A percentile compares a stretch with the other conserved stretches of the same genome.
phyloP scores from a whole-genome alignment of 441 rosid genomes.

The Erodium texanum region DNA sequence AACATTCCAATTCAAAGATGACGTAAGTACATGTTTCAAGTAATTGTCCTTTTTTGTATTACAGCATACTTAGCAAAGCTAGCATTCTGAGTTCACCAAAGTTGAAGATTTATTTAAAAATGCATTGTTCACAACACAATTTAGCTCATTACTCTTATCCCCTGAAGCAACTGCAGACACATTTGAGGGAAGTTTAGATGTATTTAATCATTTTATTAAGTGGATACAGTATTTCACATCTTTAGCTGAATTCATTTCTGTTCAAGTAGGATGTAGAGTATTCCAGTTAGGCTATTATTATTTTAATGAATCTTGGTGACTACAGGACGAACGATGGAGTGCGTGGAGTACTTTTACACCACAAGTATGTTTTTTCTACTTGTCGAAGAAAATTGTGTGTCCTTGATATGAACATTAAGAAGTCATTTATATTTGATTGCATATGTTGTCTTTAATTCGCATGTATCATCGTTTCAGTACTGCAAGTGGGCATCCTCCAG shows the following conservation, averaged over 20 bases:
- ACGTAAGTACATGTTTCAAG: conserved; percentile 22
- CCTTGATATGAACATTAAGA: conserved; percentile 13
- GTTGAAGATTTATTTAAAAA: background rate
- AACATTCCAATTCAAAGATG: conserved; percentile 36
- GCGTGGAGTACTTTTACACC: background rate
- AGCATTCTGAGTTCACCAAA: background rate
- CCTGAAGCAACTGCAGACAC: background rate
- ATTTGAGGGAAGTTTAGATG: background rate
- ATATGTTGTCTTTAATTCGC: conserved; percentile 9
- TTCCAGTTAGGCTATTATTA: background rate
- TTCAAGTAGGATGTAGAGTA: background rate
- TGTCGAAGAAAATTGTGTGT: background rate
- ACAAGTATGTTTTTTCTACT: background rate
- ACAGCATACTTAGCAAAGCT: background rate
- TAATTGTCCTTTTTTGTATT: background rate
- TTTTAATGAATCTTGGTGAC: conserved; percentile 3
- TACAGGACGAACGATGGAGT: background rate
- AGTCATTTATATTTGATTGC: background rate
- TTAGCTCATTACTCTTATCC: background rate
- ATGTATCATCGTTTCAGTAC: conserved; percentile 16
- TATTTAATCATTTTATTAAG: background rate
- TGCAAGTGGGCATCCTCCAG: background rate
- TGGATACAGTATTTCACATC: background rate
- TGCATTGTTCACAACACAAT: background rate
- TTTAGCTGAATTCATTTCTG: background rate